These are phyloP conservation scores for Achlya hypogyna DNA, from an alignment of 352 stramenopile species.

Conservation along the genomic window DNA sequence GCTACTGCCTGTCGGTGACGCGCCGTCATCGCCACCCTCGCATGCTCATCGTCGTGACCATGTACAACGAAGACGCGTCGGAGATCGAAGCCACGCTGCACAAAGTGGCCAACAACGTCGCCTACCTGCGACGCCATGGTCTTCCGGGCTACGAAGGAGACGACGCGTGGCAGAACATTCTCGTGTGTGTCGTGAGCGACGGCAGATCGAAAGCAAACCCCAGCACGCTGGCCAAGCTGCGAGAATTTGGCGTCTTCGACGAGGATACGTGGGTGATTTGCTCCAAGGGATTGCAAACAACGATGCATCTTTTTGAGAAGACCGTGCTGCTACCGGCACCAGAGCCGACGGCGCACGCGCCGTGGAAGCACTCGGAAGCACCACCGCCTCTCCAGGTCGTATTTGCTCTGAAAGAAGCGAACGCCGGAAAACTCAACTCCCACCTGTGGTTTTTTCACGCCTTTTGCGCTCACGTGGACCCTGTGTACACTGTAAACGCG, in stretches of 20 bases:
- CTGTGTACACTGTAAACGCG: constrained; percentile 68
- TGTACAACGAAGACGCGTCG: not conserved
- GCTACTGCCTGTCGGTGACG: not conserved
- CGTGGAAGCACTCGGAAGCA: constrained; percentile 29
- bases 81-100: not conserved
- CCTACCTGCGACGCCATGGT: not conserved
- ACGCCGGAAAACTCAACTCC: constrained; percentile 73
- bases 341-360: not conserved
- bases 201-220: not conserved
- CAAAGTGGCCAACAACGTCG: not conserved
- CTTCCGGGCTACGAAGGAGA: not conserved
- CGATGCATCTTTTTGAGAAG: not conserved
- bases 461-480: constrained; percentile 72
- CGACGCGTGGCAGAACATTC: not conserved
- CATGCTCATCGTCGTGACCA: constrained; percentile 1
- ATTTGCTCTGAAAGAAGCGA: constrained; percentile 75
- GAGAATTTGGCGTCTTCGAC: not conserved
- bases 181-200: not conserved
- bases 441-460: constrained; percentile 79
- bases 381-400: constrained; percentile 50
- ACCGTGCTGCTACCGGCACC: constrained; percentile 34
- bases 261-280: not conserved
- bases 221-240: not conserved
- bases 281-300: not conserved
- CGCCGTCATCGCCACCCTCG: not conserved